phyloP scores from a whole-genome alignment of 306 rosid genomes.

The Albizia julibrissin region DNA sequence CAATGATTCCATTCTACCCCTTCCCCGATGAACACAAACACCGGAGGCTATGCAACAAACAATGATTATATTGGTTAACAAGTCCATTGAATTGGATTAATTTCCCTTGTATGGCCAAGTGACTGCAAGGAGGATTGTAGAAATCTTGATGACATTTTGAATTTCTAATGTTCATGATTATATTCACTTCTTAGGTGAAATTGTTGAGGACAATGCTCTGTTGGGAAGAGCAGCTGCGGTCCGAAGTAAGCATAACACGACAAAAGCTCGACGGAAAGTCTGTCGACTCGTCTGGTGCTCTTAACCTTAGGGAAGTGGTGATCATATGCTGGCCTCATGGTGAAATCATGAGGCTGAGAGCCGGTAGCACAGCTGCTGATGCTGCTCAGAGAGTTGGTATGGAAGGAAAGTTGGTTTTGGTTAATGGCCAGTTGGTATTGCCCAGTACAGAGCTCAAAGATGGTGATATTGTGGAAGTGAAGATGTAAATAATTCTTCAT shows the following conservation, averaged over 20 bases:
- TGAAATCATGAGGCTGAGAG: slow-evolving; percentile 74
- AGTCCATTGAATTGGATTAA: not conserved
- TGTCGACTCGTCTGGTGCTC: slow-evolving; percentile 38
- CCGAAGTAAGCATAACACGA: slow-evolving; percentile 64
- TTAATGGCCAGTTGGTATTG: slow-evolving; percentile 76
- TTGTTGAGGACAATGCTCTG: slow-evolving; percentile 84
- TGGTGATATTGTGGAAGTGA: slow-evolving; percentile 94
- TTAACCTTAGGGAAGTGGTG: slow-evolving; percentile 76
- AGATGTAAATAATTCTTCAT: slow-evolving; percentile 51
- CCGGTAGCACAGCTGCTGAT: slow-evolving; percentile 95
- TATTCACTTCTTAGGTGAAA: slow-evolving; percentile 56
- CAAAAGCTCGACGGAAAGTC: slow-evolving; percentile 35
- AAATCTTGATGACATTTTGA: slow-evolving; percentile 12
- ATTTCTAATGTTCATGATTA: not conserved
- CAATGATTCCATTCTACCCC: not conserved
- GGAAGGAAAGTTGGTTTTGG: slow-evolving; percentile 82
- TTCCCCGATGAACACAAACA: not conserved
- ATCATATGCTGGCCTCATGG: slow-evolving; percentile 89
- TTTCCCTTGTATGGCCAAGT: not conserved
- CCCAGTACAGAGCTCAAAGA: slow-evolving; percentile 85
- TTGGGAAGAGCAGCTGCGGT: slow-evolving; percentile 89
- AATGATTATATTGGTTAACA: not conserved
- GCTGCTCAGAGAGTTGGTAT: slow-evolving; percentile 91
- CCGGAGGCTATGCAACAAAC: not conserved
- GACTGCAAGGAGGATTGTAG: not conserved